A percentile compares a stretch with the other conserved stretches of the same genome.
These are phyloP conservation scores for Umbelopsis sp. DNA, from an alignment of 192 early-diverging fungal species.

Conservation along the genomic window DNA sequence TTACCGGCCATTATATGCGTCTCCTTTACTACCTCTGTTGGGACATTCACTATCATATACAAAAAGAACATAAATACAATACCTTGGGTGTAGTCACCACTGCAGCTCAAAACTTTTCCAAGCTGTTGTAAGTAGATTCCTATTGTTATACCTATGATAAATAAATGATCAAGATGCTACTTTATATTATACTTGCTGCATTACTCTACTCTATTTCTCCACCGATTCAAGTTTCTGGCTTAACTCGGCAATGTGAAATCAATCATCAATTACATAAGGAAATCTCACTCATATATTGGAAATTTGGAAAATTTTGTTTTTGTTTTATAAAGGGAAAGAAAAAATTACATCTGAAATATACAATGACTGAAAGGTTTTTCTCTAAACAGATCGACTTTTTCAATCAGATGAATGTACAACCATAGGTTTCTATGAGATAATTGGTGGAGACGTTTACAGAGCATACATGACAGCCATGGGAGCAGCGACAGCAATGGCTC, in stretches of 20 bases:
- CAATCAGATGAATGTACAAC: conserved; percentile 15
- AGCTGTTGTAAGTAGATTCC: too few relatives aligned
- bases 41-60: background rate
- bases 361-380: conserved; percentile 5
- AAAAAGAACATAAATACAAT: background rate
- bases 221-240: too few relatives aligned
- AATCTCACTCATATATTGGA: too few relatives aligned
- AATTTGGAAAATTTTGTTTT: background rate
- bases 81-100: too few relatives aligned
- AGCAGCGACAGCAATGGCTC: background rate
- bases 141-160: too few relatives aligned
- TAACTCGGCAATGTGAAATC: too few relatives aligned
- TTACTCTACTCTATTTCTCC: too few relatives aligned
- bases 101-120: too few relatives aligned
- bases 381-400: background rate
- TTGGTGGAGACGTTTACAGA: background rate
- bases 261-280: too few relatives aligned
- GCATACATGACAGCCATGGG: background rate
- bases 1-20: background rate
- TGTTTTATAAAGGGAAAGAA: background rate
- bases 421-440: conserved; percentile 17
- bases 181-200: too few relatives aligned
- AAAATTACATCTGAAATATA: conserved; percentile 14
- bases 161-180: too few relatives aligned
- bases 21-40: conserved; percentile 11